Conservation (phyloP, 345 rosid species). For the Eucalyptus pauciflora region DNA sequence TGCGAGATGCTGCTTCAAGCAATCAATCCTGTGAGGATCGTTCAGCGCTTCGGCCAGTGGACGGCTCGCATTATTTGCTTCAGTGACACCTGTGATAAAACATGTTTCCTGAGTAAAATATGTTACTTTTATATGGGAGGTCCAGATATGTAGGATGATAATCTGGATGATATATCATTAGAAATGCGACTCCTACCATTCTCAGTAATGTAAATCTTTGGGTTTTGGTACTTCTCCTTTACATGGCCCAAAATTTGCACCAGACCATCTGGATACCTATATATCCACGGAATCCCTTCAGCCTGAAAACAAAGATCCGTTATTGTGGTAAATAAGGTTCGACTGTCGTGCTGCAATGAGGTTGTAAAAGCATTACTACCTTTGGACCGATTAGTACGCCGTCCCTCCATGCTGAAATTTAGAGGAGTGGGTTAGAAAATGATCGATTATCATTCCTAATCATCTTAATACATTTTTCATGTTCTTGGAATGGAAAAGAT, state of each 20-base stretch:
- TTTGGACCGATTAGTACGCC: slow-evolving; percentile 19
- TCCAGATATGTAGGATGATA: neutral
- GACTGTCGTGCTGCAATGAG: neutral
- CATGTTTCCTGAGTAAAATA: neutral
- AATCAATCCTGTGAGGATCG: slow-evolving; percentile 17
- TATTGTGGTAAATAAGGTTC: neutral
- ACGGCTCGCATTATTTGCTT: neutral
- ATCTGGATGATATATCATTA: neutral
- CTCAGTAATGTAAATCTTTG: slow-evolving; percentile 21
- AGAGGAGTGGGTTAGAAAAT: neutral
- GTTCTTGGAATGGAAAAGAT: neutral
- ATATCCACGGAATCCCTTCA: slow-evolving; percentile 3
- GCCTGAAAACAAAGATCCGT: slow-evolving; percentile 1
- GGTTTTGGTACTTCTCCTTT: slow-evolving; percentile 1
- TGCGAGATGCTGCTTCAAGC: slow-evolving; percentile 8
- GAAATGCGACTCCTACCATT: slow-evolving; percentile 6
- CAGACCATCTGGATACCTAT: slow-evolving; percentile 18
- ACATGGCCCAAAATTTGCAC: slow-evolving; percentile 13
- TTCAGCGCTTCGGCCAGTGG: neutral
- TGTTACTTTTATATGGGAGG: neutral
- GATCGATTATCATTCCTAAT: neutral
- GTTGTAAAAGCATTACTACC: neutral
- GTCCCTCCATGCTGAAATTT: slow-evolving; percentile 2
- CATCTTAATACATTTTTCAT: neutral
- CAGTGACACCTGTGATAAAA: slow-evolving; percentile 1